Percentiles rank a stretch among this genome's conserved stretches.
These are phyloP conservation scores for Acidiella bohemica DNA, from an alignment of 495 filamentous ascomycete species.

Conservation along the genomic window DNA sequence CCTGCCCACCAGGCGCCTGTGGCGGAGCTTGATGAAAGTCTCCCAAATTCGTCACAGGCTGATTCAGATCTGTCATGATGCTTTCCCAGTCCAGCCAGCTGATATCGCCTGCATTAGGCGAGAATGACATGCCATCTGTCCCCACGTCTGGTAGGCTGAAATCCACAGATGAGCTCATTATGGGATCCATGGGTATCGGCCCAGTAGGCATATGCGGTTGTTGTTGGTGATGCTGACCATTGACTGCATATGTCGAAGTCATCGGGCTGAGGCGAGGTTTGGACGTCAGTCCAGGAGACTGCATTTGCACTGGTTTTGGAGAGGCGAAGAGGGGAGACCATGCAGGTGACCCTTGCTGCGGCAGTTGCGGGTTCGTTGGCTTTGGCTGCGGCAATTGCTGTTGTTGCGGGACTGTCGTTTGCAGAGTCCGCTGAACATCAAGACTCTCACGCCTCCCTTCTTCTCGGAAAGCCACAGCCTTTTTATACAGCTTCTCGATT, in stretches of 20 bases:
- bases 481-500: constrained; percentile 18
- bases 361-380: not conserved
- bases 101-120: constrained; percentile 1
- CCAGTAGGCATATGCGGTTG: not conserved
- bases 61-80: constrained; percentile 8
- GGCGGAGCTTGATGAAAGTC: too few species aligned
- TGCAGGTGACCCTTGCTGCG: too few species aligned
- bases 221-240: not conserved
- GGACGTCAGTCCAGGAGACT: not conserved
- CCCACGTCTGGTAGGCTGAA: not conserved
- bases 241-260: not conserved
- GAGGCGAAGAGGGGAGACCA: too few species aligned
- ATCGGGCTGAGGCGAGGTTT: not conserved
- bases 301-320: too few species aligned
- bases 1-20: too few species aligned
- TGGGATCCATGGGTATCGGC: constrained; percentile 3
- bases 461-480: constrained; percentile 12
- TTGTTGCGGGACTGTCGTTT: not conserved
- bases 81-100: constrained; percentile 16
- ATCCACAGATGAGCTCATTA: not conserved
- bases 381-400: not conserved
- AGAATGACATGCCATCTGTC: not conserved
- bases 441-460: constrained; percentile 4
- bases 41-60: not conserved
- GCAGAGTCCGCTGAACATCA: not conserved